phyloP scores from a whole-genome alignment of 345 rosid species.

The Isatis tinctoria region DNA sequence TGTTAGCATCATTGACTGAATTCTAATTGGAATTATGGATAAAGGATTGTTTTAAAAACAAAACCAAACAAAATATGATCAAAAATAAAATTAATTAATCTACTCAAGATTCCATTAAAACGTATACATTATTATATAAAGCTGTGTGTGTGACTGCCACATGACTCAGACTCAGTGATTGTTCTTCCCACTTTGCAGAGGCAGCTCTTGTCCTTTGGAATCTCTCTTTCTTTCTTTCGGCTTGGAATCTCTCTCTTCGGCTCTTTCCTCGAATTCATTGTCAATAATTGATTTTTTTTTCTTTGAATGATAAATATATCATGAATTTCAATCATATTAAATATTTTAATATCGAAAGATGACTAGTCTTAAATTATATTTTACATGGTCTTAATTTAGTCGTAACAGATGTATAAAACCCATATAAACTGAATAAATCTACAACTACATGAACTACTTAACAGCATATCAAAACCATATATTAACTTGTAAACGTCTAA shows the following conservation, averaged over 20 bases:
- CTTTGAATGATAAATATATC: background rate
- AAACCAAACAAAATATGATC: background rate
- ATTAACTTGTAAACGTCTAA: background rate
- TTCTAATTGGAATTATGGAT: background rate
- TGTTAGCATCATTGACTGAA: background rate
- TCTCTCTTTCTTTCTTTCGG: conserved; percentile 6
- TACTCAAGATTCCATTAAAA: background rate
- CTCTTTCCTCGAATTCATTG: background rate
- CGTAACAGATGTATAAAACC: background rate
- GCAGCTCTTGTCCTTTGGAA: conserved; percentile 14
- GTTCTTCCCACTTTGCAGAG: conserved; percentile 19
- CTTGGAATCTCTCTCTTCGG: background rate
- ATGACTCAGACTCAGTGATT: conserved; percentile 27
- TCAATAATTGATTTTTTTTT: background rate
- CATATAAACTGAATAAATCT: background rate
- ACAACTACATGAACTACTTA: background rate
- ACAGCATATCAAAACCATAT: background rate
- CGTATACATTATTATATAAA: background rate
- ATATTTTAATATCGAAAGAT: background rate
- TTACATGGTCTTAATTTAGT: background rate
- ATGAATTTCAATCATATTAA: background rate
- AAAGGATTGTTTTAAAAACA: background rate
- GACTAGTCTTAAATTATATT: background rate
- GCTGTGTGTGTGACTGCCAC: conserved; percentile 12
- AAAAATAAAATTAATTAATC: background rate